A percentile compares a stretch with the other conserved stretches of the same genome.
Evolutionary conservation across 116 monocot species (phyloP).

Genomic region (Cymodocea nodosa): DNA sequence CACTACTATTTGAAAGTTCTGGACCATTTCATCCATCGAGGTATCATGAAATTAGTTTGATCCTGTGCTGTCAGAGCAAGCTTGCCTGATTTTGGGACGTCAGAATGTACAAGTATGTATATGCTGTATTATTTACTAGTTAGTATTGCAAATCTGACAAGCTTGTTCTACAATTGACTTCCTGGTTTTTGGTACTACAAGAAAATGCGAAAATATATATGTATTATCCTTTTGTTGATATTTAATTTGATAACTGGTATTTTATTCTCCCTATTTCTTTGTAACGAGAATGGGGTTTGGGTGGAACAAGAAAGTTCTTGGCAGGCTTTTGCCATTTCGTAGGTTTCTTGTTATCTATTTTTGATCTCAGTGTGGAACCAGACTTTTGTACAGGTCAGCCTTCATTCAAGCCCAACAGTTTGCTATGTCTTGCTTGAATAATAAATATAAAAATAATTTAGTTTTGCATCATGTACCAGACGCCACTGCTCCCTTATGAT

Average conservation of each 20-base stretch:
- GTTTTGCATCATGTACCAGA: too few relatives aligned
- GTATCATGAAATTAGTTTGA: too few relatives aligned
- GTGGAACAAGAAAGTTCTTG: constrained; percentile 36
- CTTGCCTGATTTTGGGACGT: constrained; percentile 7
- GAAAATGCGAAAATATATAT: constrained; percentile 56
- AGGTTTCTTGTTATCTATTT: constrained; percentile 76
- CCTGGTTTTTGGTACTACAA: constrained; percentile 35
- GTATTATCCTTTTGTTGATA: constrained; percentile 37
- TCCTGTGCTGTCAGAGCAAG: not conserved
- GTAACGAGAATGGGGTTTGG: constrained; percentile 36
- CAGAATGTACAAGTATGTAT: constrained; percentile 47
- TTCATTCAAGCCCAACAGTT: constrained; percentile 53
- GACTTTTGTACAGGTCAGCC: constrained; percentile 86
- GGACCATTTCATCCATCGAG: not conserved
- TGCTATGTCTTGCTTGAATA: constrained; percentile 27
- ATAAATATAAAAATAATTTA: not conserved
- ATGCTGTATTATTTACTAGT: constrained; percentile 28
- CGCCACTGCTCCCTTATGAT: not conserved
- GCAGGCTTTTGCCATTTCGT: too few relatives aligned
- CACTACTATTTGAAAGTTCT: not conserved
- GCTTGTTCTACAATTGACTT: constrained; percentile 45
- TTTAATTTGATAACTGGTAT: constrained; percentile 26
- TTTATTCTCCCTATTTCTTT: constrained; percentile 46
- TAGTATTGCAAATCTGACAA: constrained; percentile 53
- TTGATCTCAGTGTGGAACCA: constrained; percentile 61